These are phyloP conservation scores for Aspergillus ochraceus DNA, from an alignment of 2,329 filamentous ascomycete genomes.

Conservation along the genomic window DNA sequence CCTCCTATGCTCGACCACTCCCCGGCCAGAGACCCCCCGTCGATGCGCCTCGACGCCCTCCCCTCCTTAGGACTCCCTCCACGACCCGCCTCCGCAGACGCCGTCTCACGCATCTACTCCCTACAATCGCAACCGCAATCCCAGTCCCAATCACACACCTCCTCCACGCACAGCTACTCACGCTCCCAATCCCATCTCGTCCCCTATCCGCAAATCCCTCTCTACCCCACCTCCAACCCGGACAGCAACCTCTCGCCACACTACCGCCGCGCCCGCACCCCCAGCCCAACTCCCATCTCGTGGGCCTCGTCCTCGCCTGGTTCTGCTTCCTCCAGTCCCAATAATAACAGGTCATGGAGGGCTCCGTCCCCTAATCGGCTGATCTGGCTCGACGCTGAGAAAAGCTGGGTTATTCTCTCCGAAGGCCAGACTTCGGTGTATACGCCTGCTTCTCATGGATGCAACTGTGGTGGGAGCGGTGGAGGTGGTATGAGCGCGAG, in stretches of 20 bases:
- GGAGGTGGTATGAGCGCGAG: not conserved
- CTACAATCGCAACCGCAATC: not conserved
- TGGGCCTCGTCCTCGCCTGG: not conserved
- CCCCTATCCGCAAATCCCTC: not conserved
- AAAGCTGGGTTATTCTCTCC: conserved; percentile 28
- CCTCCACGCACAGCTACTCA: not conserved
- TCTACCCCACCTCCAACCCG: not conserved
- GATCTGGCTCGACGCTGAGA: conserved; percentile 32
- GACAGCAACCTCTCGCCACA: not conserved
- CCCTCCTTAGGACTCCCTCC: conserved; percentile 12
- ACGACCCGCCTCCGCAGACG: conserved; percentile 19
- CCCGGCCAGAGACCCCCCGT: conserved; percentile 15
- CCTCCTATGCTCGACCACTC: conserved; percentile 24
- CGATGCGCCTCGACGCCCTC: conserved; percentile 8
- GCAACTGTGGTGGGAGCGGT: not conserved
- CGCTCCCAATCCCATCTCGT: not conserved
- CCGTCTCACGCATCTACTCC: conserved; percentile 1
- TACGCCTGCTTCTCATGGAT: not conserved
- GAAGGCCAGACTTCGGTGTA: not conserved
- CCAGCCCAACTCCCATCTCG: not conserved
- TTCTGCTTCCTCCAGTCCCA: not conserved
- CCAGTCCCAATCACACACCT: not conserved
- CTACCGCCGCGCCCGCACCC: not conserved
- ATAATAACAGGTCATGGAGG: not conserved
- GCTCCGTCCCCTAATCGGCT: conserved; percentile 19